Conservation (phyloP, 192 early-diverging fungal genomes). For the Rhizoclosmatium globosum region DNA sequence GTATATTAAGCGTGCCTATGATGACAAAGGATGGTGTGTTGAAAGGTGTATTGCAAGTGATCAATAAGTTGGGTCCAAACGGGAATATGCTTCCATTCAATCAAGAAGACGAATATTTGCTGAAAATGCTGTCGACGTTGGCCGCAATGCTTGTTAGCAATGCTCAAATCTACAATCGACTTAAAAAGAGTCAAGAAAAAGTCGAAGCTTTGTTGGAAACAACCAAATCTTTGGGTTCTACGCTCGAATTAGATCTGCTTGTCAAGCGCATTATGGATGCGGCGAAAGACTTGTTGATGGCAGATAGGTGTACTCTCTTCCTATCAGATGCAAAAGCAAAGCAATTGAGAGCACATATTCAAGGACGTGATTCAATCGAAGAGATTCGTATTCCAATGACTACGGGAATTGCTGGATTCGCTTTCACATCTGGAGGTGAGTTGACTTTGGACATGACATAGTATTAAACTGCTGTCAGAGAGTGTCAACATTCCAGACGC, state of each 20-base stretch:
- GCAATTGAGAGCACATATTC: slow-evolving; percentile 51
- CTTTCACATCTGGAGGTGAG: slow-evolving; percentile 50
- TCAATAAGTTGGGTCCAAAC: slow-evolving; percentile 52
- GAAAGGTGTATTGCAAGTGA: slow-evolving; percentile 53
- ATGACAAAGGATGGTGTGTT: slow-evolving; percentile 40
- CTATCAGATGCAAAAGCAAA: slow-evolving; percentile 48
- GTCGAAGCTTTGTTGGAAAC: slow-evolving; percentile 61
- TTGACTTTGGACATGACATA: slow-evolving; percentile 1
- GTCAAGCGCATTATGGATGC: slow-evolving; percentile 59
- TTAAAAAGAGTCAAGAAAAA: slow-evolving; percentile 59
- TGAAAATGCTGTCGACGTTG: slow-evolving; percentile 36
- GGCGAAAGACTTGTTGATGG: slow-evolving; percentile 55
- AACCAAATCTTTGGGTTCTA: slow-evolving; percentile 52
- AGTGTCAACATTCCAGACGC: slow-evolving; percentile 58
- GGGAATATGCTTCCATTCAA: slow-evolving; percentile 45
- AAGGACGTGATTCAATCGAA: slow-evolving; percentile 49
- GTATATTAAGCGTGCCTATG: slow-evolving; percentile 50
- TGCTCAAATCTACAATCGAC: slow-evolving; percentile 54
- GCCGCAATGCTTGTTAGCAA: slow-evolving; percentile 51
- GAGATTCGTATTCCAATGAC: slow-evolving; percentile 51
- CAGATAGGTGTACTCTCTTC: slow-evolving; percentile 59
- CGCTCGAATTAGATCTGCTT: slow-evolving; percentile 50
- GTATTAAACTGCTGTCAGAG: slow-evolving; percentile 27
- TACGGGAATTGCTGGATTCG: slow-evolving; percentile 55
- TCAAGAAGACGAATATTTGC: slow-evolving; percentile 53